Conservation (phyloP, 2,329 filamentous ascomycete species). For the Davidsoniella australis region DNA sequence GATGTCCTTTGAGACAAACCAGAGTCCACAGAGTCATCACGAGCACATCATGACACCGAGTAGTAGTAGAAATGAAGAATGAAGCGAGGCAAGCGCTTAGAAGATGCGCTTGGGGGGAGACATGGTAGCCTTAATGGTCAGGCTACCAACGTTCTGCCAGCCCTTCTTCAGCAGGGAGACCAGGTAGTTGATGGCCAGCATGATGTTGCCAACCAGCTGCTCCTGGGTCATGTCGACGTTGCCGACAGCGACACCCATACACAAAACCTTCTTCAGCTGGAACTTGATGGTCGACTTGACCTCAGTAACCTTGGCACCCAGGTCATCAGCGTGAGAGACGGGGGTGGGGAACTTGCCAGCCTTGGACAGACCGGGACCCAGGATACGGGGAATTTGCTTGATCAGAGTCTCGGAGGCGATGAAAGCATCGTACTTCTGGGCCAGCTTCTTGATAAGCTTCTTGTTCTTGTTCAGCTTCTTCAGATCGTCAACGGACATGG, state of each 20-base stretch:
- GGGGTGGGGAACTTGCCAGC: conserved; percentile 99
- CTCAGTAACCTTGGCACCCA: conserved; percentile 89
- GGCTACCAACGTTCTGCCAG: conserved; percentile 99
- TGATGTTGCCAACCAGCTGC: conserved; percentile 95
- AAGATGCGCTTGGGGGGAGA: conserved; percentile 95
- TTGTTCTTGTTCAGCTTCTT: conserved; percentile 99
- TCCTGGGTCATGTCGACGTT: conserved; percentile 97
- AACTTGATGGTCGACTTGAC: conserved; percentile 99
- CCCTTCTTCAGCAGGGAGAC: conserved; percentile 99
- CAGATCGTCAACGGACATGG: conserved; percentile 95
- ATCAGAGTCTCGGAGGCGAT: conserved; percentile 92
- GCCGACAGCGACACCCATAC: conserved; percentile 97
- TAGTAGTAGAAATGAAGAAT: too few relatives aligned
- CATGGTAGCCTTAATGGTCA: conserved; percentile 99
- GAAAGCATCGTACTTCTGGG: conserved; percentile 99
- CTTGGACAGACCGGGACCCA: conserved; percentile 96
- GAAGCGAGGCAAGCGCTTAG: conserved; percentile 34
- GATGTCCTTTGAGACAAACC: too few relatives aligned
- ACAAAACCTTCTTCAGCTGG: conserved; percentile 99
- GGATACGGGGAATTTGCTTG: conserved; percentile 99
- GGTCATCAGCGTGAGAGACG: conserved; percentile 90
- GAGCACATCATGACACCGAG: too few relatives aligned
- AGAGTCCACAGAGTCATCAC: too few relatives aligned
- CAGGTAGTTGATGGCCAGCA: conserved; percentile 99
- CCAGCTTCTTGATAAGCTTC: conserved; percentile 99